A percentile compares a stretch with the other conserved stretches of the same genome.
Evolutionary conservation across 345 rosid genomes (phyloP).

Genomic region (Lagerstroemia speciosa): DNA sequence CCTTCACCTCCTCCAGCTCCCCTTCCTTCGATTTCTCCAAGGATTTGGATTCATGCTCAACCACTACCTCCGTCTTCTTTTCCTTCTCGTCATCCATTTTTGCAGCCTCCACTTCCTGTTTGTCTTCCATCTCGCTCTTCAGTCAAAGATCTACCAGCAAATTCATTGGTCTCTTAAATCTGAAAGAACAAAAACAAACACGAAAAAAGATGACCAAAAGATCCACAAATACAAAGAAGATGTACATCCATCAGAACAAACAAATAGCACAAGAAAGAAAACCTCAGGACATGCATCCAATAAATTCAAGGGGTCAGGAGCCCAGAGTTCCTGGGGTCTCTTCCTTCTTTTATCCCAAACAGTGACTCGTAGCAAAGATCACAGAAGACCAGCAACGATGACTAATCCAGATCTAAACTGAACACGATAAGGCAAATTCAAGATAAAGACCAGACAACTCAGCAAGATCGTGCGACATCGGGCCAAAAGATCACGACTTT

Average conservation of each 20-base stretch:
- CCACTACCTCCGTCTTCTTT: background rate
- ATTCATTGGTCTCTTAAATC: background rate
- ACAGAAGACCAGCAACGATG: background rate
- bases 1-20: background rate
- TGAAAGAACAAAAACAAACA: background rate
- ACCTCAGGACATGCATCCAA: too few relatives aligned
- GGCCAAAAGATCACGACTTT: background rate
- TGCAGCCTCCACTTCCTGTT: background rate
- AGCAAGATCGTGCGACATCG: too few relatives aligned
- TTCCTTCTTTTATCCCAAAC: background rate
- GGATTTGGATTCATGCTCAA: background rate
- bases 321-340: too few relatives aligned
- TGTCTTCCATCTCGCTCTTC: conserved; percentile 2
- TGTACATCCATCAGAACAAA: too few relatives aligned
- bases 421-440: too few relatives aligned
- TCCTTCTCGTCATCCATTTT: background rate
- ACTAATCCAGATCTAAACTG: background rate
- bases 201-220: background rate
- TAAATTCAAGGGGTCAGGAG: too few relatives aligned
- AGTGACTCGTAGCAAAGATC: background rate
- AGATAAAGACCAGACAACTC: too few relatives aligned
- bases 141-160: background rate
- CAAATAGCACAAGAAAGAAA: too few relatives aligned
- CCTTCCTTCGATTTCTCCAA: background rate
- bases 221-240: too few relatives aligned